Percentiles rank a stretch among this genome's conserved stretches.
These are phyloP conservation scores for Whalleya microplaca DNA, from an alignment of 2,329 filamentous ascomycete genomes.

Conservation along the genomic window DNA sequence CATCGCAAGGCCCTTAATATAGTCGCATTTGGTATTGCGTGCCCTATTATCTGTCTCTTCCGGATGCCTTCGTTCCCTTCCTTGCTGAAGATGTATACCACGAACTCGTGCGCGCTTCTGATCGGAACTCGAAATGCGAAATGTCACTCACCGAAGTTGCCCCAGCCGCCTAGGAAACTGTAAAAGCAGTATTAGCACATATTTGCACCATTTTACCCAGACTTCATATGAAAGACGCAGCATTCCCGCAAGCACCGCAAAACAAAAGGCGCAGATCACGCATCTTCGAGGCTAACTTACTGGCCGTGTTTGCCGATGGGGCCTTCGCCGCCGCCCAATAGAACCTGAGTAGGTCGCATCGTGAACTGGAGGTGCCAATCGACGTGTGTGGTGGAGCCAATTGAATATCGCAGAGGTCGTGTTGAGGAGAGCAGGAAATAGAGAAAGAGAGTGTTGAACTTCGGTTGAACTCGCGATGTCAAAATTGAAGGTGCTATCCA, in stretches of 20 bases:
- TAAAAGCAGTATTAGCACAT: slow-evolving; percentile 29
- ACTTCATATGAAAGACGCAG: not conserved
- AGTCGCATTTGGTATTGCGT: too few species aligned
- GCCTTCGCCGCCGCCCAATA: slow-evolving; percentile 44
- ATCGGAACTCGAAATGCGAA: slow-evolving; percentile 6
- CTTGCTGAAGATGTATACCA: not conserved
- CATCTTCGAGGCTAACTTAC: slow-evolving; percentile 40
- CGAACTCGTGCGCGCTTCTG: not conserved
- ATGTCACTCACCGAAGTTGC: slow-evolving; percentile 68
- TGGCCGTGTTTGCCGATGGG: slow-evolving; percentile 49
- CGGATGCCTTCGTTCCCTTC: not conserved
- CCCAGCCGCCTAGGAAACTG: slow-evolving; percentile 78
- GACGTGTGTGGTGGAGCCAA: slow-evolving; percentile 35
- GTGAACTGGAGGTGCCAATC: slow-evolving; percentile 35
- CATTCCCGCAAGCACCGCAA: not conserved
- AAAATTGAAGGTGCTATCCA: slow-evolving; percentile 36
- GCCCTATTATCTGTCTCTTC: not conserved
- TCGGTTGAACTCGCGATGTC: slow-evolving; percentile 28
- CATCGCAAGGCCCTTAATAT: not conserved
- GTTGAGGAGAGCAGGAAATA: too few species aligned
- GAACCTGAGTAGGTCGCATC: slow-evolving; percentile 52
- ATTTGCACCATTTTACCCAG: not conserved
- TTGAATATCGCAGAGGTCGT: slow-evolving; percentile 30
- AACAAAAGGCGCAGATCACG: slow-evolving; percentile 37
- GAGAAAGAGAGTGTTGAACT: slow-evolving; percentile 22